Evolutionary conservation across 1,284 basidiomycete species (phyloP), one percentile per base, ranked within the genome.

Genomic region (Sphaerobolus stellatus): DNA sequence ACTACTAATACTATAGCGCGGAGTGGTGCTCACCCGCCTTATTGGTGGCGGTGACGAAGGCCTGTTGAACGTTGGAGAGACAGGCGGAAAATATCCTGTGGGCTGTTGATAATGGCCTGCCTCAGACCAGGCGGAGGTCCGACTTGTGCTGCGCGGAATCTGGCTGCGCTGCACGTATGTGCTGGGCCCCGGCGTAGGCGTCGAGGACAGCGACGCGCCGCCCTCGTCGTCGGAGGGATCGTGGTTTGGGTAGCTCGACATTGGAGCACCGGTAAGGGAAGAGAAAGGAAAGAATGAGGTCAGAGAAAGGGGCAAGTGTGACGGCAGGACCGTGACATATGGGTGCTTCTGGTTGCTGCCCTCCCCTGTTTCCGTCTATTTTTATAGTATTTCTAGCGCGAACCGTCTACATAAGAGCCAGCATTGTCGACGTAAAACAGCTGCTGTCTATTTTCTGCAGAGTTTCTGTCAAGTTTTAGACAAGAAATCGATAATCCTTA

Each of bases 61-160:
- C 30, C 52, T 48, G 29, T 18, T 24, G 41, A 27, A 4, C 34
- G 53, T 22, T 24, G 59, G 56, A 4, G 58, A 57, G 18, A 53
- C 43, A 22, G 76, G 69, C n/a, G n/a, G n/a, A 63, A 78, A 83
- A 67, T 87, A 86, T 4, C 86, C 86, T 7, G 84, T 83, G 50
- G 83, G 86, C 63, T 84, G 81, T 59, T 81, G 73, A 65, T 84
- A 82, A 63, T 86, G 84, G n/a, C 71, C 73, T 7, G 80, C 80
- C 28, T 84, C 81, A 11, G 81, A 81, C 79, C 81, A 81, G 57
- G 77, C 77, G 24, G 84, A 81, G 58, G 74, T 73, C 52, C 76
- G 75, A 64, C 79, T 84, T 52, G 76, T 61, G 51, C 71, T 76
- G 52, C 80, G 74, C 59, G 76, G 75, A n/a, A 78, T 65, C 49